Evolutionary conservation across 805 yeast genomes (phyloP), one percentile per base, ranked within the genome.

Genomic region (Starmerella etchellsii): DNA sequence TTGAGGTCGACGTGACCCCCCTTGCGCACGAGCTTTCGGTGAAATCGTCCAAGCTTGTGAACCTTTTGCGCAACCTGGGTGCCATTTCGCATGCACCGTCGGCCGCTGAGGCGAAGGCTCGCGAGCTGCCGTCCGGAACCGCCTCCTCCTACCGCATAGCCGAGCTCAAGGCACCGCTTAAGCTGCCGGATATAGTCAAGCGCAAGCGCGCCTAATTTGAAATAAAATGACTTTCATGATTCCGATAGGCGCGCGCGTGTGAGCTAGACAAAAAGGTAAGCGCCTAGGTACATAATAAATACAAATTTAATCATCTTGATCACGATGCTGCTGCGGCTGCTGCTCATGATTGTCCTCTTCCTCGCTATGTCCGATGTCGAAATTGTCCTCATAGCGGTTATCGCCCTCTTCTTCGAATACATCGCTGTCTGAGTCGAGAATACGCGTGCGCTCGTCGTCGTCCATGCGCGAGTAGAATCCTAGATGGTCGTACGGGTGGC

Each of bases 121-220:
- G 63, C 15, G 64, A 63, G 1, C 47, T 65, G 24, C 34, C 56
- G n/a, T 32, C 46, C 29, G 40, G 53, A 8, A 59, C 62, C 13
- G 59, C 73, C 9, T 68, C 74, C 29, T 23, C 37, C 10, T 78
- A 80, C 62, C 83, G 84, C 61, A 67, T 88, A 50, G 97, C 96
- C 2, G 62, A 73, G 15, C 70, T 91, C 60, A 77, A 73, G 58
- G 94, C 85, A 25, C 98, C 98, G 30, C 81, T 91, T 64, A 78
- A 75, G 57, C 66, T 83, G 38, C 98, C 98, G 7, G 88, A 81
- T 52, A 69, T 81, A 70, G 71, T 77, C 10, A 75, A 77, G 65
- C 69, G 81, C 55, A 53, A 48, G 42, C 44, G 53, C 2, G 39
- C 32, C 10, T 30, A 16, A 6, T 30, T 15, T 11, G 18, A 10